Evolutionary conservation across 2,329 filamentous ascomycete species (phyloP).

Genomic region (Alternaria sp.): DNA sequence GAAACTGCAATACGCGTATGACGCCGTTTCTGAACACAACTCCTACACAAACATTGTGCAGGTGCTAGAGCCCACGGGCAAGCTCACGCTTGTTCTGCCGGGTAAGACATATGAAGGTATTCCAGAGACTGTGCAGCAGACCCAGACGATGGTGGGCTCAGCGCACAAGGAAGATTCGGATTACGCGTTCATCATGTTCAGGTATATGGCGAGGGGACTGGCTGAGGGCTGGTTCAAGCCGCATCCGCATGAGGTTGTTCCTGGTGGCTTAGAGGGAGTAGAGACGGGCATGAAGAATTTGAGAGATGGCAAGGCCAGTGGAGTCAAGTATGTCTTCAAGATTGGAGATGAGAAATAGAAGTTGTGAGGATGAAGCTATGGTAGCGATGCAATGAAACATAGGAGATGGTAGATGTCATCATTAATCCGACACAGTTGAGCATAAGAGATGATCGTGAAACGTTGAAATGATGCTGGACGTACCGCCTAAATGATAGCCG

Average conservation of each 20-base stretch:
- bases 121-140: conserved; percentile 43
- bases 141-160: conserved; percentile 48
- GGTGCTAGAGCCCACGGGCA: conserved; percentile 45
- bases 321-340: conserved; percentile 68
- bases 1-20: conserved; percentile 61
- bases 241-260: conserved; percentile 61
- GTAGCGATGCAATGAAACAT: neutral
- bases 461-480: neutral
- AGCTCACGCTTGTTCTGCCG: conserved; percentile 52
- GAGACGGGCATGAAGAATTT: conserved; percentile 62
- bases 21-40: conserved; percentile 64
- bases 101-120: conserved; percentile 51
- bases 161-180: conserved; percentile 44
- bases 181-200: conserved; percentile 55
- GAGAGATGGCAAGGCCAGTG: conserved; percentile 66
- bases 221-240: conserved; percentile 58
- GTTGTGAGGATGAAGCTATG: neutral
- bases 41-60: conserved; percentile 48
- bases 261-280: conserved; percentile 62
- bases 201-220: conserved; percentile 55
- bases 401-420: neutral
- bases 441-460: neutral
- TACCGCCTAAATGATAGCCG: neutral
- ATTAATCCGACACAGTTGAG: neutral
- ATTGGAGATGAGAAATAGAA: conserved; percentile 54